Base-by-base conservation (phyloP, 805 yeast genomes). In the Pichia exigua region DNA sequence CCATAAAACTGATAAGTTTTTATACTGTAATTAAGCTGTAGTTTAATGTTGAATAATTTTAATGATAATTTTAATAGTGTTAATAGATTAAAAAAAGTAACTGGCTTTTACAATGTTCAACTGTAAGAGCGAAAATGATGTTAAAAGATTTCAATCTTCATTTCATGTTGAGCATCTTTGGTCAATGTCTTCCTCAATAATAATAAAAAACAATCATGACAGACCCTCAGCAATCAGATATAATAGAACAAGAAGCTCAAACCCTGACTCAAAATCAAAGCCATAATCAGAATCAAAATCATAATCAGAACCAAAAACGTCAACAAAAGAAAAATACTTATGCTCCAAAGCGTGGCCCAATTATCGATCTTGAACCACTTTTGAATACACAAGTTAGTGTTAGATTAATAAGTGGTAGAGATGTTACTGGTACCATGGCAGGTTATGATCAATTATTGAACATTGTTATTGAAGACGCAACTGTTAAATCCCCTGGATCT, bases 321-420 rank as follows among this genome's bases (percentile, higher is more conserved):
- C 54, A 47, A 35, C 50, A 39, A 18, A 47, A 44, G 38, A 51
- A 47, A n/a, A 51, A 51, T 10, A 63, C 74, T 58, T 44, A 47
- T 59, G 82, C 89, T 15, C 98, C 97, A 39, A 87, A 86, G 72
- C 85, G 89, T 68, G 97, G 91, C 56, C 95, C 96, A 22, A 87
- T 91, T 54, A 73, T 89, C 51, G 90, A 91, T 65, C 73, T 94
- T 54, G 79, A 83, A 55, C 85, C 81, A 62, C 87, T 86, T 65
- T 79, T 80, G 60, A 95, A 88, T 64, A 75, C 84, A 59, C 67
- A 75, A 58, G 81, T 92, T 42, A 77, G 83, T 60, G 92, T 91
- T 49, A 83, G 86, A 60, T 81, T 94, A 64, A 77, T 83, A 58
- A 95, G 96, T 13, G 97, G 96, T 8, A 80, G 97, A 61, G 56